Evolutionary conservation across 2,329 filamentous ascomycete genomes (phyloP).

Genomic region (Colletotrichum navitas): DNA sequence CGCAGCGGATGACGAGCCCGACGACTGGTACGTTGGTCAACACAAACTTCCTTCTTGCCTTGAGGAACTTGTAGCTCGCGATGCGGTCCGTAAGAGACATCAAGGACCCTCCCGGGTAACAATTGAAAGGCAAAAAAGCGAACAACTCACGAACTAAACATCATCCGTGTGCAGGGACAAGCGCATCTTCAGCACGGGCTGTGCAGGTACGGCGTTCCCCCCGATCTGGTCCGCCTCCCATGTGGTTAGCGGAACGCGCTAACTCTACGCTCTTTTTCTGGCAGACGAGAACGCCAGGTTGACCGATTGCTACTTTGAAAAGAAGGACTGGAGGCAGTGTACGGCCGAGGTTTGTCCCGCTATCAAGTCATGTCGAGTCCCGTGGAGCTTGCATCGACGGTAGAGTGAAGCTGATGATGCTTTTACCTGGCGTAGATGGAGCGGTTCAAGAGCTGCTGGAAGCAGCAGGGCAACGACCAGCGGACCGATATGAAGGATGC

Average conservation of each 20-base stretch:
- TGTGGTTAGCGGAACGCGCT: conserved; percentile 7
- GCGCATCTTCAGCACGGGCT: conserved; percentile 96
- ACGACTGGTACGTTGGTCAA: conserved; percentile 81
- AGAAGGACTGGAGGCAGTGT: conserved; percentile 95
- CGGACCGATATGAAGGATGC: conserved; percentile 83
- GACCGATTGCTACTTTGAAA: conserved; percentile 96
- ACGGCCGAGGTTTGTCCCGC: conserved; percentile 80
- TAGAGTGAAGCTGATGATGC: conserved; percentile 7
- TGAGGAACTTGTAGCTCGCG: not conserved
- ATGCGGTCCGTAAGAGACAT: not conserved
- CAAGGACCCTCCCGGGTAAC: not conserved
- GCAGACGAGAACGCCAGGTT: conserved; percentile 88
- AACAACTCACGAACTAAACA: not conserved
- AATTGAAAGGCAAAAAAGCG: not conserved
- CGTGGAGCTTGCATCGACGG: not conserved
- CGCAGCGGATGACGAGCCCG: conserved; percentile 78
- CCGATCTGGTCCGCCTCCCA: not conserved
- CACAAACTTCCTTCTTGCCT: not conserved
- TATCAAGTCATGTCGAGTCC: conserved; percentile 9
- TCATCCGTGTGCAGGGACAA: conserved; percentile 78
- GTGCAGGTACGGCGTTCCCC: conserved; percentile 73
- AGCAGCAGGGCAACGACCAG: conserved; percentile 85
- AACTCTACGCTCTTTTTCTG: conserved; percentile 15
- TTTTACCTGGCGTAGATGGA: conserved; percentile 77
- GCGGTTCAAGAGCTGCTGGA: conserved; percentile 91